Evolutionary conservation across 1,139 yeast species (phyloP), one percentile per base, ranked within the genome.

Genomic region (Candida pseudoviswanathii): DNA sequence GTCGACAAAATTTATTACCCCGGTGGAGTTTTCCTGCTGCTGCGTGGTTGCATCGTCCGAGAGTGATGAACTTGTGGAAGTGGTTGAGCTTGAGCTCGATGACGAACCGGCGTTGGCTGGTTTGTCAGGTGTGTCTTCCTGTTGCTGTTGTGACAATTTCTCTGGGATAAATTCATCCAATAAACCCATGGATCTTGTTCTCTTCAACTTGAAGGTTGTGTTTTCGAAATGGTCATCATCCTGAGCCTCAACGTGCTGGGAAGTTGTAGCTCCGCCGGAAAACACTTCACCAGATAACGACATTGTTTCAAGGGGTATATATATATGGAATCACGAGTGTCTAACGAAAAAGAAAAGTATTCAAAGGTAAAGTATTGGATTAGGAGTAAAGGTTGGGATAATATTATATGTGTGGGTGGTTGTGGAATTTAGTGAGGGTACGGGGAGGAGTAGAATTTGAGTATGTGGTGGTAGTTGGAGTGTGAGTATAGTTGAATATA

Each of bases 181-280:
- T 24, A 89, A 66, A 1, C 96, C 96, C 78, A 89, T 76, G 5
- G 96, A 87, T 60, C 95, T 78, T 30, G 96, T 90, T 61, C 96
- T 73, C 62, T 89, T 90, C 61, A 90, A 72, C 59, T 85, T 85
- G 66, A 87, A 90, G 2, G 95, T 81, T 9, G 90, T 81, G 54
- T 80, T 81, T 53, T 83, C 79, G 61, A 89, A 89, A 61, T 86
- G 88, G 51, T 80, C 83, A 51, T 85, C 90, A 65, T 84, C 85
- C 45, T 79, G 76, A 10, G 95, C 92, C 52, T 85, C 89, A 24
- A 88, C 81, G 49, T 80, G 84, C 62, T 78, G 82, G 22, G 84
- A 73, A 29, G 82, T 79, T 51, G 81, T 71, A 45, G 80, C 80
- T 38, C 81, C 81, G 21, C 80, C 80, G 21, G 74, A 58, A 58